Conservation (phyloP, 139 green algal genomes). For the Coelastrella sp. region DNA sequence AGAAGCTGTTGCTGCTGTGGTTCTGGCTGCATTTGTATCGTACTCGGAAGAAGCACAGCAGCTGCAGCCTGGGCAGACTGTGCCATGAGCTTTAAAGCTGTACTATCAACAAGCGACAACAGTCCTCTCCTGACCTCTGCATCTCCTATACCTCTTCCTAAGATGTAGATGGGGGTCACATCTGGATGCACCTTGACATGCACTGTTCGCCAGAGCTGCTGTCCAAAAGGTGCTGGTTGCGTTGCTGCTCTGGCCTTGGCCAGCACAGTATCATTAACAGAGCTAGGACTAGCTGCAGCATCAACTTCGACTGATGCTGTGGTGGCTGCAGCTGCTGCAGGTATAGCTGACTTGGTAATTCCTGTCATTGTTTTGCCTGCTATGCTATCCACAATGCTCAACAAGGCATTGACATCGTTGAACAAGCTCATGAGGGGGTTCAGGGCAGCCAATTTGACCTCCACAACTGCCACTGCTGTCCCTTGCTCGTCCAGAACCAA, state of each 20-base stretch:
- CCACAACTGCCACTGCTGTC: conserved; percentile 15
- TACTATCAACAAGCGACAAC: conserved; percentile 5
- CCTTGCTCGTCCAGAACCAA: conserved; percentile 33
- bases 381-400: conserved; percentile 21
- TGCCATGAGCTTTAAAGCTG: conserved; percentile 23
- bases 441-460: conserved; percentile 39
- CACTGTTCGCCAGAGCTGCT: background rate
- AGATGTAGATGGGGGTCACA: conserved; percentile 9
- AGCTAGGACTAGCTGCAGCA: background rate
- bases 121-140: background rate
- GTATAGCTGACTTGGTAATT: conserved; percentile 1
- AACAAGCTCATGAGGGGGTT: conserved; percentile 39
- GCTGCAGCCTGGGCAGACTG: background rate
- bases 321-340: background rate
- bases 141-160: conserved; percentile 17
- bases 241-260: conserved; percentile 9
- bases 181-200: conserved; percentile 3
- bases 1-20: background rate
- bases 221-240: background rate
- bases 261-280: background rate
- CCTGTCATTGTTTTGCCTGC: conserved; percentile 3
- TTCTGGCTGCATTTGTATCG: background rate
- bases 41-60: background rate
- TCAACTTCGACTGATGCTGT: background rate
- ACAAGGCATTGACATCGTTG: background rate